A percentile compares a stretch with the other conserved stretches of the same genome.
Conservation (phyloP, 2,329 filamentous ascomycete genomes). For the Truncatella angustata region DNA sequence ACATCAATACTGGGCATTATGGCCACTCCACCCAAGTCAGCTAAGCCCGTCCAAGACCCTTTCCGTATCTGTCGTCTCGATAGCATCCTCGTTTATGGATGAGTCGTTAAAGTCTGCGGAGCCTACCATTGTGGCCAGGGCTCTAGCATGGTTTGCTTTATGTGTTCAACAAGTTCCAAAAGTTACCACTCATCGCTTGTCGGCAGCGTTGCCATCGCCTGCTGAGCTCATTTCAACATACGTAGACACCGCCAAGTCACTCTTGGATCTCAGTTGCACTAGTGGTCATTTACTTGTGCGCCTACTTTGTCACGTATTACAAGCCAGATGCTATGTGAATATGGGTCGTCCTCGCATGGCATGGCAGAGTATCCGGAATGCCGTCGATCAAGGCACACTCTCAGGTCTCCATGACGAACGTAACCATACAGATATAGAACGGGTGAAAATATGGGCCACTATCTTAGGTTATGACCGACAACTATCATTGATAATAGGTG, state of each 20-base stretch:
- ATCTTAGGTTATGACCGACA: not conserved
- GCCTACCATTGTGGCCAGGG: not conserved
- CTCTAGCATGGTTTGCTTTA: constrained; percentile 4
- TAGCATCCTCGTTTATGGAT: not conserved
- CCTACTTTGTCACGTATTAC: not conserved
- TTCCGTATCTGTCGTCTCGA: not conserved
- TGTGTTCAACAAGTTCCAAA: constrained; percentile 7
- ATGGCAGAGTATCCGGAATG: not conserved
- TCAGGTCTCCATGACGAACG: not conserved
- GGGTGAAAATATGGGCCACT: not conserved
- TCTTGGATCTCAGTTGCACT: not conserved
- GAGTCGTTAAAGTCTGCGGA: not conserved
- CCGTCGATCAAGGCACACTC: not conserved
- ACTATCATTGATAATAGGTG: constrained; percentile 1
- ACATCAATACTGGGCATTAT: not conserved
- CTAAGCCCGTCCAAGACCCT: not conserved
- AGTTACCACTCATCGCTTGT: not conserved
- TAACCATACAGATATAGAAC: not conserved
- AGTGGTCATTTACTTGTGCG: not conserved
- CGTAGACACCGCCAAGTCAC: not conserved
- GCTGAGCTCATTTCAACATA: not conserved
- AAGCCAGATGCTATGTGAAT: constrained; percentile 5
- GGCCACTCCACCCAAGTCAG: constrained; percentile 2
- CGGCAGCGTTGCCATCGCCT: not conserved
- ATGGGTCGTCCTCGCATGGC: constrained; percentile 3